phyloP scores from a whole-genome alignment of 140 eudicot species.

The Bidens hawaiensis region DNA sequence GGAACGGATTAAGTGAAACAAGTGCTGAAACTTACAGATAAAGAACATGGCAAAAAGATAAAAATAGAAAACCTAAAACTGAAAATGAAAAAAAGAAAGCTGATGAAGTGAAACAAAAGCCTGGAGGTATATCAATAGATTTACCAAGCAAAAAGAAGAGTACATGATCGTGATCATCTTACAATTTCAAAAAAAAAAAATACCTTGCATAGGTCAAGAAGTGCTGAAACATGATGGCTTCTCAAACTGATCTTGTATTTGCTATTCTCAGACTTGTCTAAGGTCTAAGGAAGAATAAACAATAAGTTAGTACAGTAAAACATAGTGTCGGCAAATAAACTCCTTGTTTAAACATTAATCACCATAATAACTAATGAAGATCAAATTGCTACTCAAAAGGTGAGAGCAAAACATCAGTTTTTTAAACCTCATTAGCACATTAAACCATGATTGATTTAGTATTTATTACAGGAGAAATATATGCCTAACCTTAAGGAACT shows the following conservation, averaged over 20 bases:
- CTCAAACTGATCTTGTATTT: slow-evolving; percentile 59
- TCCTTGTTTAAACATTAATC: not conserved
- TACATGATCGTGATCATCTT: not conserved
- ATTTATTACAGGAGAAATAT: not conserved
- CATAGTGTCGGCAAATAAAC: not conserved
- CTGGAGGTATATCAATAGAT: not conserved
- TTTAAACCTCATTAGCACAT: slow-evolving; percentile 1
- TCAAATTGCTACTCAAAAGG: slow-evolving; percentile 8
- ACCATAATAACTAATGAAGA: slow-evolving; percentile 9
- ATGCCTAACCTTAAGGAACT: slow-evolving; percentile 56
- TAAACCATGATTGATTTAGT: slow-evolving; percentile 10
- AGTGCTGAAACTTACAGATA: slow-evolving; percentile 11
- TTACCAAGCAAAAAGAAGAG: not conserved
- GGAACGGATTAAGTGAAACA: slow-evolving; percentile 14
- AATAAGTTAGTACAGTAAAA: not conserved
- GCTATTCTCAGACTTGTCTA: slow-evolving; percentile 60
- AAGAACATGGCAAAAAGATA: not conserved
- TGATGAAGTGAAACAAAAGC: slow-evolving; percentile 2
- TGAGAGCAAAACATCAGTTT: not conserved
- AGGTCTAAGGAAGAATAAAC: slow-evolving; percentile 46
- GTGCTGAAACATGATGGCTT: slow-evolving; percentile 78
- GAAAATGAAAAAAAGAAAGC: not conserved
- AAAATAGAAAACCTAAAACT: not conserved
- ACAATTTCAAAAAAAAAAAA: slow-evolving; percentile 2
- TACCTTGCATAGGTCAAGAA: slow-evolving; percentile 87